Base-by-base conservation (phyloP, 331 rosid species). In the Arachis monticola region DNA sequence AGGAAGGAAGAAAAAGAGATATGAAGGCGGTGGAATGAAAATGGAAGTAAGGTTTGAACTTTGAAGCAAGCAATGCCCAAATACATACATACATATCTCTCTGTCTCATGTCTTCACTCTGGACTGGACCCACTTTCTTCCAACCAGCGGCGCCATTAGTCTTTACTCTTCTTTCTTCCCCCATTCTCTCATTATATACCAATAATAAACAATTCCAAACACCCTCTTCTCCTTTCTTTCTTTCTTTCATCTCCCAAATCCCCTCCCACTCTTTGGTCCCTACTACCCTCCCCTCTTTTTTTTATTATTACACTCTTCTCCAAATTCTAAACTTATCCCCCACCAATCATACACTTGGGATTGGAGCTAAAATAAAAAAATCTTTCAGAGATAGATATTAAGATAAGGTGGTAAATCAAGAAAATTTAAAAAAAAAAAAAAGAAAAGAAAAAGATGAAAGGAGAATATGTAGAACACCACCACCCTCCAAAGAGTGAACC, bases 131-230 rank as follows among this genome's bases (percentile, higher is more conserved):
- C 71, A 74, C 81, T 9, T 73, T 53, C 41, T 70, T 85, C 86
- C 86, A 73, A 72, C 88, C 83, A 89, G 88, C 94, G 87, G 96
- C 97, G 87, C 89, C 91, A 88, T 83, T 81, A 82, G 91, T 84
- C 97, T 83, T 88, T 84, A 81, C 96, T 5, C 41, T 64, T 57
- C 57, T 51, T 51, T 40, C 59, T 14, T 51, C 10, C 35, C 14
- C 30, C 22, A 2, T 9, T 66, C 71, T 67, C 30, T 17, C 51
- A 14, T 30, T 74, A 62, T 32, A 69, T 35, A 69, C 13, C 13
- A 40, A 68, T 52, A 79, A 81, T 87, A 87, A 85, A 85, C 79
- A 60, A 85, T 76, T 64, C 84, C 75, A 12, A 13, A 9, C 27
- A 12, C 75, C 70, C 31, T 22, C 60, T n/a, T 7, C 78, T 44